A percentile compares a stretch with the other conserved stretches of the same genome.
Conservation (phyloP, 2,329 filamentous ascomycete genomes). For the Aspergillus chevalieri region DNA sequence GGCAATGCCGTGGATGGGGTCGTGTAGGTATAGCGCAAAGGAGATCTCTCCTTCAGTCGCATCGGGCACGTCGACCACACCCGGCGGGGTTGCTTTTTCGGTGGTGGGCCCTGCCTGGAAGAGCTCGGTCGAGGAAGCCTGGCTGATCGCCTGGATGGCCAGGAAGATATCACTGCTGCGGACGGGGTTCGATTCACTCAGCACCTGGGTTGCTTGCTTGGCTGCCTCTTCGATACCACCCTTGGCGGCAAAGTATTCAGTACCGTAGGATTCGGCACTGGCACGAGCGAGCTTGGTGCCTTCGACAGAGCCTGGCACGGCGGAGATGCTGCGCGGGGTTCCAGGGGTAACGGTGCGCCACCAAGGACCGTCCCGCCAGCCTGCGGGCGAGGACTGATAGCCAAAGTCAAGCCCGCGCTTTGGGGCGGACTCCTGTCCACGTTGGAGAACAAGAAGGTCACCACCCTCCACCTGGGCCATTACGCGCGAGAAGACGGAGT, state of each 20-base stretch:
- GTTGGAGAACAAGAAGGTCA: slow-evolving; percentile 88
- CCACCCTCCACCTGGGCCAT: slow-evolving; percentile 99
- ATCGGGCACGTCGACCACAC: slow-evolving; percentile 31
- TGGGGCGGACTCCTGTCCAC: slow-evolving; percentile 75
- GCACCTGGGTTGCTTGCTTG: slow-evolving; percentile 67
- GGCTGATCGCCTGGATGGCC: slow-evolving; percentile 78
- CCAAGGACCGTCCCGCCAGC: slow-evolving; percentile 93
- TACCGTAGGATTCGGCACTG: slow-evolving; percentile 79
- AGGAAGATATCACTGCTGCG: slow-evolving; percentile 92
- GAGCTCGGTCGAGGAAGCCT: slow-evolving; percentile 58
- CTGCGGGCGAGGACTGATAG: slow-evolving; percentile 37
- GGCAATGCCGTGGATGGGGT: slow-evolving; percentile 85
- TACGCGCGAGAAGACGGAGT: slow-evolving; percentile 84
- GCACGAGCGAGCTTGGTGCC: slow-evolving; percentile 88
- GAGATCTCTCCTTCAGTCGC: slow-evolving; percentile 55
- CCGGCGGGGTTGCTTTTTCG: slow-evolving; percentile 25
- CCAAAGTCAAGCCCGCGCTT: slow-evolving; percentile 52
- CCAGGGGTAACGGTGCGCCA: slow-evolving; percentile 62
- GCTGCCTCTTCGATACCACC: slow-evolving; percentile 78
- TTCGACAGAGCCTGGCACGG: slow-evolving; percentile 73
- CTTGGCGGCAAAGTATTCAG: slow-evolving; percentile 71
- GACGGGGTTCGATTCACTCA: slow-evolving; percentile 81
- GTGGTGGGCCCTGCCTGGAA: slow-evolving; percentile 56
- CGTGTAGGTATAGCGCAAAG: slow-evolving; percentile 72
- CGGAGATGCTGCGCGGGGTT: slow-evolving; percentile 67